Base-by-base conservation (phyloP, 176 grass and related monocot genomes). In the Zoysia pacifica region DNA sequence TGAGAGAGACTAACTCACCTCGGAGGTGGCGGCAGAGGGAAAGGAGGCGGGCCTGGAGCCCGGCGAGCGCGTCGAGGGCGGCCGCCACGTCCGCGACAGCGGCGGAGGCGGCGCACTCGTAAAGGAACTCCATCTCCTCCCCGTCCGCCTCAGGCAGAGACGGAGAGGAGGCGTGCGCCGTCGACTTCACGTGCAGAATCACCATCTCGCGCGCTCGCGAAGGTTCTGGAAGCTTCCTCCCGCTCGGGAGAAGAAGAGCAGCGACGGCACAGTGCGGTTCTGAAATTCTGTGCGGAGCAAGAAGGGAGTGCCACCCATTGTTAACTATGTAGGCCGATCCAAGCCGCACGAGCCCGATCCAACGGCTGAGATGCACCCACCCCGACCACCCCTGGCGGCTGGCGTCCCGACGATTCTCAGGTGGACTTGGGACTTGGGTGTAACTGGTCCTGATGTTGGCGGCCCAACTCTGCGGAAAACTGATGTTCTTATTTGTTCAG, bases 91-190 rank as follows among this genome's bases (percentile, higher is more conserved):
- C 87, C 45, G 79, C 59, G 58, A 90, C 72, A 70, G 78, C 3
- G 50, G 59, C 62, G 7, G 78, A 44, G 74, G 77, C 82, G 9
- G 63, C 37, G 69, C 87, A 83, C 76, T 89, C 77, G 78, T 85
- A 69, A 16, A 93, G 82, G 79, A 90, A 83, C 74, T 85, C 84
- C 65, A 9, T 61, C 62, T 62, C 76, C 56, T 65, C 76, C 64
- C 56, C 70, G 4, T 13, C 81, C 44, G 11, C 48, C 7, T 50
- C 1, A 11, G 20, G 59, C 55, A 16, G 5, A 1, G 62, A 1
- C 11, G 59, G 1, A 0, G 75, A 11, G 7, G 73, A 13, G 38
- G 76, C 45, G 54, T 28, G 1, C 11, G 39, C 2, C 7, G 75
- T 19, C 46, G 7, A 7, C 65, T 15, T 85, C 64, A 89, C 87